Evolutionary conservation across 2,329 filamentous ascomycete species (phyloP).

Genomic region (Pyrenophora seminiperda): DNA sequence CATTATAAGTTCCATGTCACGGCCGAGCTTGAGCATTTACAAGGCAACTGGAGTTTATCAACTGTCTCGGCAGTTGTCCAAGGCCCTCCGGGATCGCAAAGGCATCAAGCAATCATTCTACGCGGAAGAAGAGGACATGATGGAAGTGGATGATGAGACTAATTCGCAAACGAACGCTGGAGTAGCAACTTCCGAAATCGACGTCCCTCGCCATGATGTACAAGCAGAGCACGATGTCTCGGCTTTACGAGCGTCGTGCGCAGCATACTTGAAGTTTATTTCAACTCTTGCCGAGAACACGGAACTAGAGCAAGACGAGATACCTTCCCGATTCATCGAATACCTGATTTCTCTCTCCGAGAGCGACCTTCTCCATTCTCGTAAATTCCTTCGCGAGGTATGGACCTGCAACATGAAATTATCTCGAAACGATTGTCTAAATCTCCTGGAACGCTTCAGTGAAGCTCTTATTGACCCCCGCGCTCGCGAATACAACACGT

Average conservation of each 20-base stretch:
- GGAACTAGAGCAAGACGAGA: conserved; percentile 14
- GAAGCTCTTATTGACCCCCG: conserved; percentile 41
- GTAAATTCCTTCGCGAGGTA: conserved; percentile 36
- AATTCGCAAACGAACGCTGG: conserved; percentile 63
- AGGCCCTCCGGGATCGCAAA: conserved; percentile 36
- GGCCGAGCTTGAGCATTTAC: conserved; percentile 26
- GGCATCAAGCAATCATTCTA: conserved; percentile 42
- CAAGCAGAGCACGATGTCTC: conserved; percentile 33
- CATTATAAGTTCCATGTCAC: conserved; percentile 23
- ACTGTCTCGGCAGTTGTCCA: conserved; percentile 39
- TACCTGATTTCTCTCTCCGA: conserved; percentile 35
- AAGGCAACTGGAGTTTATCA: conserved; percentile 41
- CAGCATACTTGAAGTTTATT: conserved; percentile 38
- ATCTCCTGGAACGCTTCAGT: conserved; percentile 37
- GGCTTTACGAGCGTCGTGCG: conserved; percentile 39
- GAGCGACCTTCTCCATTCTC: conserved; percentile 39
- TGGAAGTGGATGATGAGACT: conserved; percentile 71
- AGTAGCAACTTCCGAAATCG: conserved; percentile 38
- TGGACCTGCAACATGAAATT: conserved; percentile 31
- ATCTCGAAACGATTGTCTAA: conserved; percentile 31
- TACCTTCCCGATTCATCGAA: conserved; percentile 37
- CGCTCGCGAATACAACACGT: conserved; percentile 46
- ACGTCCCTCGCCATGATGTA: conserved; percentile 55
- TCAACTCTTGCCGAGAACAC: conserved; percentile 21
- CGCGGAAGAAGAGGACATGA: conserved; percentile 56